A percentile compares a stretch with the other conserved stretches of the same genome.
phyloP scores from a whole-genome alignment of 108 stramenopile genomes.

The Cylindrotheca fusiformis region DNA sequence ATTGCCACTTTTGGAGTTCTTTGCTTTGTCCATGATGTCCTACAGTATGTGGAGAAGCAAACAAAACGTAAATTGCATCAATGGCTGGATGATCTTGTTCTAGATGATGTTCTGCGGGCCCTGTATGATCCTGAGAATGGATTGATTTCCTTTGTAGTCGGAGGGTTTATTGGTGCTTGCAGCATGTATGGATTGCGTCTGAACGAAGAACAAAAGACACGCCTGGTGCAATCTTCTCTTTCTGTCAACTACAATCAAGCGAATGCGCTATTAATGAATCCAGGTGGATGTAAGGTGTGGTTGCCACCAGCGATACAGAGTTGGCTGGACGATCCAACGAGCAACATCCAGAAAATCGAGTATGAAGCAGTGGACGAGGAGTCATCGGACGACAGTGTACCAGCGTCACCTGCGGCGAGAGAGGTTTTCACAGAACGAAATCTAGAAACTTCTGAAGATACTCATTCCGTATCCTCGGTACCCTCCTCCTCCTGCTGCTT shows the following conservation, averaged over 20 bases:
- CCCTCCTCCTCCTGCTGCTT: too few relatives aligned
- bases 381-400: neutral
- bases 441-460: neutral
- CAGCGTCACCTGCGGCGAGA: neutral
- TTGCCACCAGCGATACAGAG: constrained; percentile 25
- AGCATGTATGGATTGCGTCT: constrained; percentile 46
- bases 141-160: constrained; percentile 16
- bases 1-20: neutral
- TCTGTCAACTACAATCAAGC: constrained; percentile 2
- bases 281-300: constrained; percentile 34
- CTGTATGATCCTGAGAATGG: constrained; percentile 43
- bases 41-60: neutral
- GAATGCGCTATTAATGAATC: constrained; percentile 17
- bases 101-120: constrained; percentile 43
- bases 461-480: too few relatives aligned
- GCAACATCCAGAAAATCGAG: neutral
- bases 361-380: neutral
- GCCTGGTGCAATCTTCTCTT: constrained; percentile 31
- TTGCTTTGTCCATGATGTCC: constrained; percentile 3
- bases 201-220: constrained; percentile 21
- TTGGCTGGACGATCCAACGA: constrained; percentile 26
- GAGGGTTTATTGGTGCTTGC: constrained; percentile 32
- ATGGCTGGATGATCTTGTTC: constrained; percentile 28
- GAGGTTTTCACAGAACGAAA: neutral
- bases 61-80: neutral